Conservation (phyloP, 163 green algal genomes). For the Chloromonas sp. region DNA sequence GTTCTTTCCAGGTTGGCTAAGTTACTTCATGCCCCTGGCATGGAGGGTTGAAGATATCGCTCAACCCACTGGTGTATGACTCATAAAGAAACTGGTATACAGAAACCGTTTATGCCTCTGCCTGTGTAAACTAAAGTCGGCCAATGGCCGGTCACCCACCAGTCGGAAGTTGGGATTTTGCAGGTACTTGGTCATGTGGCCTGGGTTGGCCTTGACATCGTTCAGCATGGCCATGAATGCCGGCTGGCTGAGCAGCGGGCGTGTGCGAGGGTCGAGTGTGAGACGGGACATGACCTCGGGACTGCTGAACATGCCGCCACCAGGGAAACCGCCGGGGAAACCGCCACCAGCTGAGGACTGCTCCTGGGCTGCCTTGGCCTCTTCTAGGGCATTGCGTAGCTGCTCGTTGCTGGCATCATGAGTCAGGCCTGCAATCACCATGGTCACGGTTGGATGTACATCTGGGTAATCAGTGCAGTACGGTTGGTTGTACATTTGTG, state of each 20-base stretch:
- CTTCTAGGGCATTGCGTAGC: conserved; percentile 60
- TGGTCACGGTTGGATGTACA: no score
- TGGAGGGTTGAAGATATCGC: no score
- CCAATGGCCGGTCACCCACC: conserved; percentile 23
- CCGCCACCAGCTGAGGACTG: no score
- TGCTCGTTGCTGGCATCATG: conserved; percentile 71
- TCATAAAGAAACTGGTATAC: no score
- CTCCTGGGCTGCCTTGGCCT: conserved; percentile 44
- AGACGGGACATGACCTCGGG: conserved; percentile 49
- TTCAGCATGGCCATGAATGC: conserved; percentile 87
- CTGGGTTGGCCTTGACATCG: conserved; percentile 69
- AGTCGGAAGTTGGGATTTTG: conserved; percentile 77
- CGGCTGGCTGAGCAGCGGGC: conserved; percentile 19
- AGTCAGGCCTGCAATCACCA: conserved; percentile 56
- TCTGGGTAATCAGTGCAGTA: background rate
- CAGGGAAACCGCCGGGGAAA: background rate
- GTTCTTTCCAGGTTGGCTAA: no score
- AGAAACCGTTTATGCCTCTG: no score
- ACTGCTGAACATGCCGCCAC: conserved; percentile 6
- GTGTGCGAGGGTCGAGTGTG: conserved; percentile 73
- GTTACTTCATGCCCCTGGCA: no score
- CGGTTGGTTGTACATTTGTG: no score
- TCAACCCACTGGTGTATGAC: no score
- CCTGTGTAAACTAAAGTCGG: no score
- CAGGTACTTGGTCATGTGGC: conserved; percentile 68